A percentile compares a stretch with the other conserved stretches of the same genome.
These are phyloP conservation scores for Globisporangium carolinianum DNA, from an alignment of 352 stramenopile genomes.

Conservation along the genomic window DNA sequence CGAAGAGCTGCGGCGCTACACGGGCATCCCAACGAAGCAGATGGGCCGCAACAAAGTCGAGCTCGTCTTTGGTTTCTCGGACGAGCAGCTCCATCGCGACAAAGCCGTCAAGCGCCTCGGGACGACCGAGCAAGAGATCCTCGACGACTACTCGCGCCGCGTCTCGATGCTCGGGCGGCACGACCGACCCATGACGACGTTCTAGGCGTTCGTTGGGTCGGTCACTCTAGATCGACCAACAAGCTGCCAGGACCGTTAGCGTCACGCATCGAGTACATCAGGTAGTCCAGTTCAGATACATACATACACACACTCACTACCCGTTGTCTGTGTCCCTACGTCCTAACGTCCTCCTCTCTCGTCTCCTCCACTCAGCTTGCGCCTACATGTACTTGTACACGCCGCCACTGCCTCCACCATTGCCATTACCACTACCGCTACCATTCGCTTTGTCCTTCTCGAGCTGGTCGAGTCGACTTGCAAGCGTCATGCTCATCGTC, in stretches of 20 bases:
- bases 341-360: background rate
- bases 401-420: background rate
- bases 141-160: constrained; percentile 47
- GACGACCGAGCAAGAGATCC: constrained; percentile 54
- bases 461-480: constrained; percentile 68
- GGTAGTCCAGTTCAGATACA: no score
- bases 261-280: background rate
- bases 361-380: background rate
- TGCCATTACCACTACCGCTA: background rate
- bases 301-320: background rate
- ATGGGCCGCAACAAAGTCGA: constrained; percentile 35
- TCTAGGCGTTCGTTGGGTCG: background rate
- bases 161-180: constrained; percentile 38
- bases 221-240: background rate
- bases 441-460: constrained; percentile 47
- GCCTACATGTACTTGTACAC: constrained; percentile 21
- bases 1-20: constrained; percentile 51
- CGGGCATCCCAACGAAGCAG: constrained; percentile 25
- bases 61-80: constrained; percentile 58
- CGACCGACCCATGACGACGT: constrained; percentile 10
- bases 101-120: constrained; percentile 52
- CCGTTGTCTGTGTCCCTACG: no score
- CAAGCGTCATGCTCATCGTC: constrained; percentile 33
- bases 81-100: constrained; percentile 48
- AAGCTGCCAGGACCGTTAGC: background rate